Evolutionary conservation across 176 grass and related monocot species (phyloP).

Genomic region (Saccharum spontaneum): DNA sequence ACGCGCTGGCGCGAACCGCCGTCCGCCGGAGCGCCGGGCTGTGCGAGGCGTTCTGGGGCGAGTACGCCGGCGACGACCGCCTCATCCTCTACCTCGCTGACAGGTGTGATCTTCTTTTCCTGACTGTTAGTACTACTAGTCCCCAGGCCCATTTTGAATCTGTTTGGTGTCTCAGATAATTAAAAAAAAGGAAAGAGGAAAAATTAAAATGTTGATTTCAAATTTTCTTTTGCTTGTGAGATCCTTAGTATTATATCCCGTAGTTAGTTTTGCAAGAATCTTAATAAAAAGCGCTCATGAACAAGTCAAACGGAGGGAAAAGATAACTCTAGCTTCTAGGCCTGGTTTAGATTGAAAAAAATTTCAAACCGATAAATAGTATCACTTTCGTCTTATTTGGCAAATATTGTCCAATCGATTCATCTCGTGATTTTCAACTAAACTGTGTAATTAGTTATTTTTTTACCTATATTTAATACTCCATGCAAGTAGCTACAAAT

Average conservation of each 20-base stretch:
- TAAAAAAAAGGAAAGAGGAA: background rate
- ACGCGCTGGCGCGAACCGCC: background rate
- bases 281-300: background rate
- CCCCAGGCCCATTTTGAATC: no score
- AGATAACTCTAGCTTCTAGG: background rate
- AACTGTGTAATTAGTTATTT: no score
- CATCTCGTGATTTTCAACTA: no score
- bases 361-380: no score
- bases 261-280: background rate
- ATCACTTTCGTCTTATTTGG: no score
- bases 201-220: background rate
- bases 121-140: no score
- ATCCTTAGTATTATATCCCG: background rate
- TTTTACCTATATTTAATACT: no score
- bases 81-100: conserved; percentile 21
- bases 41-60: conserved; percentile 36
- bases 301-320: background rate
- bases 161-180: background rate
- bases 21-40: conserved; percentile 6
- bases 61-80: conserved; percentile 13
- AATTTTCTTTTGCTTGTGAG: background rate
- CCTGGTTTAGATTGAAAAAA: no score
- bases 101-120: background rate
- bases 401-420: no score
- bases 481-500: no score